Conservation (phyloP, 2,329 filamentous ascomycete species). For the Arthrobotrys musiformis region DNA sequence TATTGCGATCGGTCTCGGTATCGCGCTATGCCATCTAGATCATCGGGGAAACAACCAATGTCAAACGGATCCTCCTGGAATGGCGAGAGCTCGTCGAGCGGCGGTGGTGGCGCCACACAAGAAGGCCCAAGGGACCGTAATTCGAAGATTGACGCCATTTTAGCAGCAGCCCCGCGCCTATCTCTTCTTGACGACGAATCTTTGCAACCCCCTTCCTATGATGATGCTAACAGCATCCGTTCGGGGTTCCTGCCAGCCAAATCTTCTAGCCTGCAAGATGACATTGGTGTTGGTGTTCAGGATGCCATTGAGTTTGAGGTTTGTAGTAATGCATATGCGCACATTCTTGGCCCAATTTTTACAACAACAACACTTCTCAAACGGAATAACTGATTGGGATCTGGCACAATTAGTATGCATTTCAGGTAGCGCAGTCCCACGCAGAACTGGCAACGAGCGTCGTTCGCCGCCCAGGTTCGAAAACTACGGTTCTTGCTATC, state of each 20-base stretch:
- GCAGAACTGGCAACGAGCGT: conserved; percentile 33
- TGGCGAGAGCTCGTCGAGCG: conserved; percentile 25
- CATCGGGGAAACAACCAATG: conserved; percentile 18
- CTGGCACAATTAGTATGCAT: conserved; percentile 23
- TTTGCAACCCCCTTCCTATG: conserved; percentile 34
- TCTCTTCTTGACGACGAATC: conserved; percentile 20
- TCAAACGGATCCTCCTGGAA: conserved; percentile 8
- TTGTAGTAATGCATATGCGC: conserved; percentile 4
- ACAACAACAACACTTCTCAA: conserved; percentile 3
- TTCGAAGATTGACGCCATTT: conserved; percentile 14
- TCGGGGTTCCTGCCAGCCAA: conserved; percentile 10
- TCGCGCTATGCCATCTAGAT: conserved; percentile 4
- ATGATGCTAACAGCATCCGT: conserved; percentile 49
- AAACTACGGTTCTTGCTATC: conserved; percentile 27
- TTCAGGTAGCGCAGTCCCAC: conserved; percentile 21
- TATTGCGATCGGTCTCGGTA: too few relatives aligned
- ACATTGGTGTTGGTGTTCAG: conserved; percentile 23
- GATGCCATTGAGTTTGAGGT: conserved; percentile 51
- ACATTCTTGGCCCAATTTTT: not conserved
- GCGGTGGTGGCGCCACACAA: not conserved
- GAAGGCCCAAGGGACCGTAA: not conserved
- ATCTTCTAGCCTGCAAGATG: not conserved
- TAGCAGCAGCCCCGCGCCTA: conserved; percentile 31
- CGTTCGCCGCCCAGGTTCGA: conserved; percentile 16
- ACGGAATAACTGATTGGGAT: not conserved